Percentiles rank a stretch among this genome's conserved stretches.
phyloP scores from a whole-genome alignment of 306 rosid species.

The Prunus armeniaca region DNA sequence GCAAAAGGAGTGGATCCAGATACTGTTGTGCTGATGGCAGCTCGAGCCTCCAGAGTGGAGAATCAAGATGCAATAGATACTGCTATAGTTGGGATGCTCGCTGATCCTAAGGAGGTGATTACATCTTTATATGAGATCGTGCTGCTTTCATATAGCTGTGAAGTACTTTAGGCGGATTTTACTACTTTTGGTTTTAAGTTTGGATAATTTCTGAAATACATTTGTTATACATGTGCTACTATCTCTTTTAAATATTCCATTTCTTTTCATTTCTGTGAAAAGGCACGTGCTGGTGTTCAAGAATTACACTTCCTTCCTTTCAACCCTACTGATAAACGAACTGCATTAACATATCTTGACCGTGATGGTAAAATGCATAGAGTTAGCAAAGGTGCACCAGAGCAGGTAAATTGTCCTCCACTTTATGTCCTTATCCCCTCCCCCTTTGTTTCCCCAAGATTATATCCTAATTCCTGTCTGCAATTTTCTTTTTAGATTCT shows the following conservation, averaged over 20 bases:
- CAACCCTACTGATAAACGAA: slow-evolving; percentile 96
- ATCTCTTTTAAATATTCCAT: background rate
- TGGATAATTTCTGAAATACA: background rate
- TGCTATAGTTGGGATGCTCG: slow-evolving; percentile 95
- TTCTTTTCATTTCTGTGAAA: slow-evolving; percentile 18
- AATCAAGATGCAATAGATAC: slow-evolving; percentile 97
- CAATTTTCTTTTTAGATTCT: slow-evolving; percentile 55
- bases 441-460: background rate
- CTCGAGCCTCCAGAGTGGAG: slow-evolving; percentile 89
- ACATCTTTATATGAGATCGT: background rate
- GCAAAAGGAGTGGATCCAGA: slow-evolving; percentile 91
- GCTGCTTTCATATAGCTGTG: background rate
- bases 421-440: background rate
- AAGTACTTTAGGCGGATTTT: background rate
- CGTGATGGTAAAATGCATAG: slow-evolving; percentile 83
- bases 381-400: slow-evolving; percentile 99
- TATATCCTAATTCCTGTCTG: slow-evolving; percentile 22
- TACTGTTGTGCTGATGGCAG: slow-evolving; percentile 92
- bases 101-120: slow-evolving; percentile 95
- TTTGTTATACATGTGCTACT: background rate
- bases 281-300: slow-evolving; percentile 97
- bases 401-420: slow-evolving; percentile 64
- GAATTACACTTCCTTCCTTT: slow-evolving; percentile 97
- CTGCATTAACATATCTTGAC: slow-evolving; percentile 91
- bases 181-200: background rate